A percentile compares a stretch with the other conserved stretches of the same genome.
Conservation (phyloP, 495 filamentous ascomycete genomes). For the Penicillium goetzii region DNA sequence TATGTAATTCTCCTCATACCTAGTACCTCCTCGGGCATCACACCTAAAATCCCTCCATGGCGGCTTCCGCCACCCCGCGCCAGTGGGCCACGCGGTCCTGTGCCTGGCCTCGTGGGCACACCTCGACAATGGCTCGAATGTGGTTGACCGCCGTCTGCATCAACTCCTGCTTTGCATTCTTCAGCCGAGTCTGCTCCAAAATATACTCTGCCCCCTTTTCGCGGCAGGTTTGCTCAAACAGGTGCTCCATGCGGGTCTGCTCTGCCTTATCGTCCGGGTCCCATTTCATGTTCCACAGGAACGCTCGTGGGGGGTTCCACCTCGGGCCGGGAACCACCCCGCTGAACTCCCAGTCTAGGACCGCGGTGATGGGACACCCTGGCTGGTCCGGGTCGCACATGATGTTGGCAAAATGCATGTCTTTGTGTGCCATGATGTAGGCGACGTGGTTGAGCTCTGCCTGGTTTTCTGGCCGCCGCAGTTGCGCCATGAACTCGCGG, state of each 20-base stretch:
- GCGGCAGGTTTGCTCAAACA: conserved; percentile 28
- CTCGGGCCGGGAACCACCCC: conserved; percentile 33
- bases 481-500: conserved; percentile 19
- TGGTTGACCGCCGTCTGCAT: conserved; percentile 26
- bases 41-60: conserved; percentile 14
- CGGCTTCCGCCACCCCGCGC: conserved; percentile 18
- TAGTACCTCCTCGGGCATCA: no score
- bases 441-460: conserved; percentile 29
- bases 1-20: not conserved
- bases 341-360: conserved; percentile 47
- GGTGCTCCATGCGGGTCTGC: conserved; percentile 22
- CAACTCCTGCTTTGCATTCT: conserved; percentile 16
- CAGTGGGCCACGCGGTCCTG: conserved; percentile 20
- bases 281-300: conserved; percentile 36
- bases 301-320: conserved; percentile 37
- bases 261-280: conserved; percentile 26
- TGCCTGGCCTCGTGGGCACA: conserved; percentile 21
- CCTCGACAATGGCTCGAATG: conserved; percentile 27
- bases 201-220: conserved; percentile 12
- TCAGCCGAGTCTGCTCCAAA: conserved; percentile 8
- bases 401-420: conserved; percentile 45
- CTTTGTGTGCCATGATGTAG: conserved; percentile 39
- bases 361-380: conserved; percentile 33
- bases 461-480: conserved; percentile 2
- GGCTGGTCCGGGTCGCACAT: conserved; percentile 31